Conservation (phyloP, 805 yeast species). For the Kazachstania viticola region DNA sequence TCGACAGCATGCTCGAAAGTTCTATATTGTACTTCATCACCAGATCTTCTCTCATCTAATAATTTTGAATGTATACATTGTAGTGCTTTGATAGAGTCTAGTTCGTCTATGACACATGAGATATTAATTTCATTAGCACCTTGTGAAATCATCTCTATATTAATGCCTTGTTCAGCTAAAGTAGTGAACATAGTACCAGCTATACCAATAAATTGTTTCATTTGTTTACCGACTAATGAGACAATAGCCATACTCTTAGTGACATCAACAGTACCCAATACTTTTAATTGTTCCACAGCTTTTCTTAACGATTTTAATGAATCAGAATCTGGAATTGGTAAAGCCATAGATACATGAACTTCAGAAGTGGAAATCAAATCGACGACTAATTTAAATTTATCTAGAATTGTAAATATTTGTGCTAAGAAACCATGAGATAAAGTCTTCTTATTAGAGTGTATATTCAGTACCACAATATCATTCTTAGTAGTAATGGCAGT, state of each 20-base stretch:
- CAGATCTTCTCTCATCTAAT: slow-evolving; percentile 34
- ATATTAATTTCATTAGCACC: slow-evolving; percentile 98
- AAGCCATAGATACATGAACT: slow-evolving; percentile 97
- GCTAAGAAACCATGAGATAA: slow-evolving; percentile 93
- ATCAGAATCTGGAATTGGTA: slow-evolving; percentile 62
- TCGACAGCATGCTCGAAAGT: slow-evolving; percentile 29
- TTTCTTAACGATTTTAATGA: slow-evolving; percentile 45
- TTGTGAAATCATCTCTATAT: slow-evolving; percentile 96
- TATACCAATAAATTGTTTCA: slow-evolving; percentile 93
- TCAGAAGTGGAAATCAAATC: slow-evolving; percentile 95
- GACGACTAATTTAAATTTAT: slow-evolving; percentile 74
- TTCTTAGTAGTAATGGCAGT: slow-evolving; percentile 95
- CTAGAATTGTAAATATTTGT: slow-evolving; percentile 74
- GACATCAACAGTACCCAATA: slow-evolving; percentile 81
- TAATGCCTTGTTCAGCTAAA: slow-evolving; percentile 80
- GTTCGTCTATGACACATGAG: slow-evolving; percentile 82
- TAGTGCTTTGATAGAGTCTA: slow-evolving; percentile 75
- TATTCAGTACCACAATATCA: slow-evolving; percentile 81
- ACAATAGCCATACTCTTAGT: slow-evolving; percentile 82
- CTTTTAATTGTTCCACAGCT: slow-evolving; percentile 68
- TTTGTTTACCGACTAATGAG: slow-evolving; percentile 90
- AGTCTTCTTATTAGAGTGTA: slow-evolving; percentile 88
- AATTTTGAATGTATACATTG: slow-evolving; percentile 73
- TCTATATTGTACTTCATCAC: not conserved
- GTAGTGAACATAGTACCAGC: slow-evolving; percentile 96